phyloP scores from a whole-genome alignment of 2,329 filamentous ascomycete species.

The Talaromyces sp. region DNA sequence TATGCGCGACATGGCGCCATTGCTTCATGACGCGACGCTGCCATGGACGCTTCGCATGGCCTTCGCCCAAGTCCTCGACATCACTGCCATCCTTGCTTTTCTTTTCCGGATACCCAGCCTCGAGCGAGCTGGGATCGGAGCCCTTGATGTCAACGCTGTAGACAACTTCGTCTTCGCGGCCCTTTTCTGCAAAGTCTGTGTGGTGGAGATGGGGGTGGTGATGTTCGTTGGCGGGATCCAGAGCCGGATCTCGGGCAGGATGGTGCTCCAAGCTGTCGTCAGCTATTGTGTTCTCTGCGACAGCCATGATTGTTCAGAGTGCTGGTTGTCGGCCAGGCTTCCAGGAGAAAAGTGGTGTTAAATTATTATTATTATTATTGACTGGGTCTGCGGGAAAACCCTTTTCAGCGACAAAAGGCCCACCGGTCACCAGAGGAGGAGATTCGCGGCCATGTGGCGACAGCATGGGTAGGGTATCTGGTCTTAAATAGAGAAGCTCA shows the following conservation, averaged over 20 bases:
- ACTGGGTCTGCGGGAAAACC: not conserved
- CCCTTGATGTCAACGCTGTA: slow-evolving; percentile 42
- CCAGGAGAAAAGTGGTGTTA: not conserved
- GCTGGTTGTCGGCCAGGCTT: not conserved
- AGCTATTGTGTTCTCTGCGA: not conserved
- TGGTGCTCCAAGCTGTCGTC: not conserved
- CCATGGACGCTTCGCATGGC: slow-evolving; percentile 24
- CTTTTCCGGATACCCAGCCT: slow-evolving; percentile 25
- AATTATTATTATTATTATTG: too few relatives aligned
- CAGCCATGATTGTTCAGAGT: not conserved
- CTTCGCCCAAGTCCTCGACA: slow-evolving; percentile 38
- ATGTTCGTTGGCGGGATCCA: not conserved
- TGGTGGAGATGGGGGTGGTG: slow-evolving; percentile 1
- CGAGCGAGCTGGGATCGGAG: slow-evolving; percentile 30
- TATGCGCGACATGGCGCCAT: slow-evolving; percentile 36
- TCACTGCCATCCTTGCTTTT: slow-evolving; percentile 23
- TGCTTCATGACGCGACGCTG: slow-evolving; percentile 22
- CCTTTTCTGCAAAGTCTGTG: slow-evolving; percentile 18
- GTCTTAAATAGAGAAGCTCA: not conserved
- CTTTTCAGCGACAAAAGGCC: not conserved
- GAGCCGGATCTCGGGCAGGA: not conserved
- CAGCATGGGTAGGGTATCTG: not conserved
- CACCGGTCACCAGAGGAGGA: not conserved
- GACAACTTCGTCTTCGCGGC: slow-evolving; percentile 39
- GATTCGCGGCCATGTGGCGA: not conserved